Base-by-base conservation (phyloP, 208 protist genomes). In the Leishmania mexicana region DNA sequence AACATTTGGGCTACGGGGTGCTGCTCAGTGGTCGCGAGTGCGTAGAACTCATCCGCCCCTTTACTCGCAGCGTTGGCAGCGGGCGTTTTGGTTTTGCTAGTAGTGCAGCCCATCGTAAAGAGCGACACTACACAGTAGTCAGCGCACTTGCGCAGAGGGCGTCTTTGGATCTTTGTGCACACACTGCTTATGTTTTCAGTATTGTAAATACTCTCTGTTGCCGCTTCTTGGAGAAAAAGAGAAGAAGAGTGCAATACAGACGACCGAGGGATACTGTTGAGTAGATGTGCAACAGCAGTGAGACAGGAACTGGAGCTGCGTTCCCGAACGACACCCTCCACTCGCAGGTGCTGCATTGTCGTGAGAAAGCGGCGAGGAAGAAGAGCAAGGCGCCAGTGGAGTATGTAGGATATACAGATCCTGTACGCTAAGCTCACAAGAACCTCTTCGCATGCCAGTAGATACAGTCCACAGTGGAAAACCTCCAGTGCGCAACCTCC, bases 1-100 rank as follows among this genome's bases (percentile, higher is more conserved):
- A 96, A 78, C 73, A 83, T 82, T 17, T 85, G 73, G 24, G 92
- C 94, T n/a, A 97, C 92, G 11, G 94, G 91, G 75, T 96, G 90
- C 24, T 86, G 71, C 65, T 92, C 76, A 1, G 73, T 81, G 10
- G 86, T 88, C 7, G 87, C 90, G 40, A 95, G 83, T 42, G 64
- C 83, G 31, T 87, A 78, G 79, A 95, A 95, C 71, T 92, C 89
- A 62, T 84, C 85, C 7, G 87, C 85, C 40, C 90, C 85, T 17
- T 73, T 84, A 45, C 65, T 62, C 15, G 79, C 68, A 40, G 60
- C 64, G 17, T 70, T 54, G 17, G 45, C 57, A 8, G 35, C 35
- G 72, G 81, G 79, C 45, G 81, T 76, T 67, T 94, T 94, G 45
- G 88, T 89, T 74, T 90, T 94, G 77, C 85, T 90, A 15, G 47